A percentile compares a stretch with the other conserved stretches of the same genome.
phyloP scores from a whole-genome alignment of 2,329 filamentous ascomycete species.

The Colletotrichum ledebouriae region DNA sequence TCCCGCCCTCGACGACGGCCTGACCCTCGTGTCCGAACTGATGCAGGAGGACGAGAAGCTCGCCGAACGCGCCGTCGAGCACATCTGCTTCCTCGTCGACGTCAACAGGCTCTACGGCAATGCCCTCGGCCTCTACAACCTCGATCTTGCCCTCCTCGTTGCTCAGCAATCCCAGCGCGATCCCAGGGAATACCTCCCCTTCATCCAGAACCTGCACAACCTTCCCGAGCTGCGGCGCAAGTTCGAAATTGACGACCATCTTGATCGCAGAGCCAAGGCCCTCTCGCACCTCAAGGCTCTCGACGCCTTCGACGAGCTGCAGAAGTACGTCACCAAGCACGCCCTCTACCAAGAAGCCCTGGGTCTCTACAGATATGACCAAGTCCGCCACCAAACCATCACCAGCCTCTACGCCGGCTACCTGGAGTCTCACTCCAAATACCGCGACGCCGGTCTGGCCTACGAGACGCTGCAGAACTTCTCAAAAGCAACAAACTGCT shows the following conservation, averaged over 20 bases:
- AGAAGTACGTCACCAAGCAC: slow-evolving; percentile 83
- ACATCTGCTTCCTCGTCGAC: slow-evolving; percentile 97
- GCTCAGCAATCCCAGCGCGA: slow-evolving; percentile 97
- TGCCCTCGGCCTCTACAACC: slow-evolving; percentile 89
- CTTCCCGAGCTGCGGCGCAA: slow-evolving; percentile 78
- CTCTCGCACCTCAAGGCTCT: slow-evolving; percentile 81
- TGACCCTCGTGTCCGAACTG: slow-evolving; percentile 82
- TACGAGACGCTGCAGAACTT: slow-evolving; percentile 89
- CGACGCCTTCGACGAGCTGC: slow-evolving; percentile 81
- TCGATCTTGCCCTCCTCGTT: slow-evolving; percentile 89
- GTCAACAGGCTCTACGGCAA: slow-evolving; percentile 93
- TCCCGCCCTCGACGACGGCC: slow-evolving; percentile 87
- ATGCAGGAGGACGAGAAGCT: slow-evolving; percentile 76
- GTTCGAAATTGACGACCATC: slow-evolving; percentile 90
- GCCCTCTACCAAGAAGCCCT: slow-evolving; percentile 83
- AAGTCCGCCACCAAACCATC: slow-evolving; percentile 73
- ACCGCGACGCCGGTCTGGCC: slow-evolving; percentile 88
- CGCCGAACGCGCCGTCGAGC: slow-evolving; percentile 91
- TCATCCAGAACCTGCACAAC: slow-evolving; percentile 87
- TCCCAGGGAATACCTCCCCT: slow-evolving; percentile 94
- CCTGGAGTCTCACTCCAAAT: slow-evolving; percentile 80
- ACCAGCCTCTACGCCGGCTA: slow-evolving; percentile 84
- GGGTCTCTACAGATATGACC: slow-evolving; percentile 86
- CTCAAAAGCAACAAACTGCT: slow-evolving; percentile 81
- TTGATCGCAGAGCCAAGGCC: slow-evolving; percentile 82